Evolutionary conservation across 345 rosid species (phyloP).

Genomic region (Camelina hispida): DNA sequence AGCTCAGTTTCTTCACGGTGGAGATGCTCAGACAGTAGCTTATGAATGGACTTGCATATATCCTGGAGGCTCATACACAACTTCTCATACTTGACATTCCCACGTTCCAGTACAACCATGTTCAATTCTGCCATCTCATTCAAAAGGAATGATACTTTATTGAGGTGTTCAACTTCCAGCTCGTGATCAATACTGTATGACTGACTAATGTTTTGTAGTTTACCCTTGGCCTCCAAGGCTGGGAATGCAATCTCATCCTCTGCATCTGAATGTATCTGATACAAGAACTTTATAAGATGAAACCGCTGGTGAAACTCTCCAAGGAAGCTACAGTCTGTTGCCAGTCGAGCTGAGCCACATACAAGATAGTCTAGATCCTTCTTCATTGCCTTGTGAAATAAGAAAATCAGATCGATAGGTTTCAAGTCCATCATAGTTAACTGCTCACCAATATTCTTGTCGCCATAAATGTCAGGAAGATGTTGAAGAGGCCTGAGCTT

Average conservation of each 20-base stretch:
- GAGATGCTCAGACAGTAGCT: constrained; percentile 68
- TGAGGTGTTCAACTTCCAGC: constrained; percentile 55
- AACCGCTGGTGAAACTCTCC: constrained; percentile 60
- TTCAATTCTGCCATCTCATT: constrained; percentile 57
- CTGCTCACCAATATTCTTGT: constrained; percentile 41
- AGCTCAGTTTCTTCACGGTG: constrained; percentile 75
- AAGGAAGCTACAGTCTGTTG: constrained; percentile 56
- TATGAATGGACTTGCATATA: constrained; percentile 64
- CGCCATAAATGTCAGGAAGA: constrained; percentile 38
- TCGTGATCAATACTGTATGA: constrained; percentile 74
- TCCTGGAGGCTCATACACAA: constrained; percentile 65
- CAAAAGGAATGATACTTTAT: constrained; percentile 57
- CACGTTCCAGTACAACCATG: constrained; percentile 33
- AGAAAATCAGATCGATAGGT: constrained; percentile 72
- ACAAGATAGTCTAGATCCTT: constrained; percentile 75
- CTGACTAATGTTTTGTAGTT: constrained; percentile 61
- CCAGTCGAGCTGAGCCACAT: constrained; percentile 54
- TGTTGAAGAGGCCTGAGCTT: constrained; percentile 38
- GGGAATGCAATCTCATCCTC: constrained; percentile 91
- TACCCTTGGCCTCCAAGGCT: constrained; percentile 72
- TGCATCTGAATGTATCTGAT: constrained; percentile 66
- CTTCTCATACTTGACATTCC: constrained; percentile 41
- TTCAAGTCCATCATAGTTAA: constrained; percentile 41
- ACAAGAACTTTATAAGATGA: constrained; percentile 56
- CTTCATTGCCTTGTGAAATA: constrained; percentile 79